Evolutionary conservation across 176 grass and related monocot species (phyloP).

Genomic region (Oryza glaberrima): DNA sequence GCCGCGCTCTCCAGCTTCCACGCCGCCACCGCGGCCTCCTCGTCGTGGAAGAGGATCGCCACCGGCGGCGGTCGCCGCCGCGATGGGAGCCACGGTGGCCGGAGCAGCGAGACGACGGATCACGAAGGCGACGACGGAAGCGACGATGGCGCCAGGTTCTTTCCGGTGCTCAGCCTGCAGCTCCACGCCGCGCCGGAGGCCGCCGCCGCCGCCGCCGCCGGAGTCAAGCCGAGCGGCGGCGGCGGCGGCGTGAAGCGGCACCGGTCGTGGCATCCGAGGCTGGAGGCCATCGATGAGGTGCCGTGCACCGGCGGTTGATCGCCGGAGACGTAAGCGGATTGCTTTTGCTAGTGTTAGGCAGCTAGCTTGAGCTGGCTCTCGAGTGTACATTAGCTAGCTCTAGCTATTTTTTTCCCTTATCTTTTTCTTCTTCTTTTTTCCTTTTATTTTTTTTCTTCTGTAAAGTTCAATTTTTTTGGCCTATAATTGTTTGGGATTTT

Average conservation of each 20-base stretch:
- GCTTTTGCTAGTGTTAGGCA: slow-evolving; percentile 53
- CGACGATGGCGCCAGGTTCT: slow-evolving; percentile 39
- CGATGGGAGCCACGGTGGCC: background rate
- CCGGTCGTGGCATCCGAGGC: slow-evolving; percentile 62
- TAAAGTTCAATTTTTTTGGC: background rate
- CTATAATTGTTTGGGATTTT: too few species aligned
- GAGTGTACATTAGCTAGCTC: slow-evolving; percentile 51
- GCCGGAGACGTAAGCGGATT: slow-evolving; percentile 24
- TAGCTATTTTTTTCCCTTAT: background rate
- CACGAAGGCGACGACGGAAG: background rate
- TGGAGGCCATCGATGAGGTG: slow-evolving; percentile 85
- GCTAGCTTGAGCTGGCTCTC: slow-evolving; percentile 50
- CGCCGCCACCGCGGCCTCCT: slow-evolving; percentile 42
- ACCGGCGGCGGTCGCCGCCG: background rate
- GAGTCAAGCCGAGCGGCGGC: slow-evolving; percentile 7
- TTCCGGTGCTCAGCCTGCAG: slow-evolving; percentile 60
- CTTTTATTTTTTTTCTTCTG: background rate
- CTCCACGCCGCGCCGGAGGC: slow-evolving; percentile 29
- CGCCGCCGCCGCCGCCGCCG: background rate
- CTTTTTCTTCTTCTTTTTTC: background rate
- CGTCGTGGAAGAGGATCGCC: slow-evolving; percentile 52
- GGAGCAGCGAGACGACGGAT: background rate
- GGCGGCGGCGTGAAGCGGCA: slow-evolving; percentile 33
- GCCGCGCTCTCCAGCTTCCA: slow-evolving; percentile 50
- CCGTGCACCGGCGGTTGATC: slow-evolving; percentile 39